Evolutionary conservation across 176 grass and related monocot species (phyloP).

Genomic region (Oryza glumipatula): DNA sequence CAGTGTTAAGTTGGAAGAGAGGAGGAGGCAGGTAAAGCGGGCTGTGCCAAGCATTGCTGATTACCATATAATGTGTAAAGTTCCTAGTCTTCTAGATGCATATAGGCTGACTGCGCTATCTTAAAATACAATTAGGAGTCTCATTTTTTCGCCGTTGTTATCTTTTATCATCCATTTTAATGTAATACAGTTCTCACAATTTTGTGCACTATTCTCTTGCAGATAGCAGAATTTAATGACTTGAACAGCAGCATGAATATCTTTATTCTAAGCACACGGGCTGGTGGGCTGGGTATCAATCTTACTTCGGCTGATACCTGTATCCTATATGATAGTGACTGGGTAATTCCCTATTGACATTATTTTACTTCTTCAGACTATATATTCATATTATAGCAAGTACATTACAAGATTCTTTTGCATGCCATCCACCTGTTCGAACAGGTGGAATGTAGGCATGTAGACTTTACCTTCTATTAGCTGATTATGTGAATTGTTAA

Average conservation of each 20-base stretch:
- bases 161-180: neutral
- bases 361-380: neutral
- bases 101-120: neutral
- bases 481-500: neutral
- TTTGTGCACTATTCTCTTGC: conserved; percentile 18
- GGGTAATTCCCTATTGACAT: conserved; percentile 56
- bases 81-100: neutral
- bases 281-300: conserved; percentile 93
- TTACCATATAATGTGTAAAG: neutral
- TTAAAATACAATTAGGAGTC: neutral
- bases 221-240: conserved; percentile 95
- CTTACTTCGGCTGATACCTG: conserved; percentile 92
- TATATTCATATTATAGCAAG: neutral
- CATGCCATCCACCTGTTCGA: neutral
- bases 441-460: neutral
- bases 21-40: conserved; percentile 69
- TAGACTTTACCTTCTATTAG: neutral
- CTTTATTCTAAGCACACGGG: conserved; percentile 91
- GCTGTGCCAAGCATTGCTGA: neutral
- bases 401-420: neutral
- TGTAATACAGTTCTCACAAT: neutral
- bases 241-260: conserved; percentile 62
- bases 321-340: conserved; percentile 94
- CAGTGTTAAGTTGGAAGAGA: conserved; percentile 69
- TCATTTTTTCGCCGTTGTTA: neutral